These are phyloP conservation scores for Yamadazyma endophytica DNA, from an alignment of 805 yeast species.

Conservation along the genomic window DNA sequence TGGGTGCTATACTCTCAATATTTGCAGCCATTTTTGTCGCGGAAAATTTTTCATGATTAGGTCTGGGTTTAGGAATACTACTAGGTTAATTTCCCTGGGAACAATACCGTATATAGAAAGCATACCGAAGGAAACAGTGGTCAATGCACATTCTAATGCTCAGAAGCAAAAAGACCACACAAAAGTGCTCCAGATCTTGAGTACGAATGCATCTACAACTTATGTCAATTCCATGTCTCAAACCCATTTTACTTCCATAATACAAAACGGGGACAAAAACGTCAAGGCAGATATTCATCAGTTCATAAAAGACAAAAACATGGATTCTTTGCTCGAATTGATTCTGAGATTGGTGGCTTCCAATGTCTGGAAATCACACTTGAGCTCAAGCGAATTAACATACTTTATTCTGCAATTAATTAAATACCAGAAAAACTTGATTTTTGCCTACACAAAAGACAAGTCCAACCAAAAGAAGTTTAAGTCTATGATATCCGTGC, in stretches of 20 bases:
- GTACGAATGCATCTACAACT: too few relatives aligned
- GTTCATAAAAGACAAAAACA: constrained; percentile 12
- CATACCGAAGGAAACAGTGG: too few relatives aligned
- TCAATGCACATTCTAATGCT: too few relatives aligned
- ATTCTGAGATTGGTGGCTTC: constrained; percentile 12
- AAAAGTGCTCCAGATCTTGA: too few relatives aligned
- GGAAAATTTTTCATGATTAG: too few relatives aligned
- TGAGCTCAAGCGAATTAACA: constrained; percentile 17
- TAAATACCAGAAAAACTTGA: constrained; percentile 14
- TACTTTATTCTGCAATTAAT: constrained; percentile 16
- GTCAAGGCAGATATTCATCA: constrained; percentile 13
- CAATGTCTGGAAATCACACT: constrained; percentile 5
- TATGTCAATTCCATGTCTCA: constrained; percentile 12
- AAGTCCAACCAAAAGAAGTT: constrained; percentile 1
- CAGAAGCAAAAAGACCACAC: too few relatives aligned
- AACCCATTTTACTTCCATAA: constrained; percentile 11
- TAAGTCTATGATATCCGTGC: neutral
- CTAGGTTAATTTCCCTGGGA: too few relatives aligned
- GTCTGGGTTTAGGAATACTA: too few relatives aligned
- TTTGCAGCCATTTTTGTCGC: too few relatives aligned
- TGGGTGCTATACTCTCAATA: too few relatives aligned
- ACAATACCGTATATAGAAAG: too few relatives aligned
- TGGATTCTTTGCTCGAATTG: constrained; percentile 12
- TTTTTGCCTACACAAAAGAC: constrained; percentile 10
- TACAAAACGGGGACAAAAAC: constrained; percentile 4